phyloP scores from a whole-genome alignment of 805 yeast species.

The Myxozyma monticola region DNA sequence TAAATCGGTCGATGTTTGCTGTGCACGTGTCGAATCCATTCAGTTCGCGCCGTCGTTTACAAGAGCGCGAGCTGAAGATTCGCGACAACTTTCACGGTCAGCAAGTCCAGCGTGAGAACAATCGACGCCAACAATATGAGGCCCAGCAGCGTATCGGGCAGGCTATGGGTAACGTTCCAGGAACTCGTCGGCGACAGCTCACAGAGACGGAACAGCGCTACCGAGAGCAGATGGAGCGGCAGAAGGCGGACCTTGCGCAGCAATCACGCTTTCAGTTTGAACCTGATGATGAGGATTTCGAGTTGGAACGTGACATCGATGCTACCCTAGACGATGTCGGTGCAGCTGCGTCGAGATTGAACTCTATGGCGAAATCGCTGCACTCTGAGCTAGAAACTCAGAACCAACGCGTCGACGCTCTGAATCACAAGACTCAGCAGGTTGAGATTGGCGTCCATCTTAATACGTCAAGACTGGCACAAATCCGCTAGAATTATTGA shows the following conservation, averaged over 20 bases:
- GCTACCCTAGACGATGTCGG: constrained; percentile 77
- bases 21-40: constrained; percentile 85
- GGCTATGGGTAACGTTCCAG: constrained; percentile 40
- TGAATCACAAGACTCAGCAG: constrained; percentile 81
- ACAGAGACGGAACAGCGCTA: constrained; percentile 25
- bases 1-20: constrained; percentile 78
- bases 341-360: constrained; percentile 66
- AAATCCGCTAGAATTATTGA: constrained; percentile 52
- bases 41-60: constrained; percentile 72
- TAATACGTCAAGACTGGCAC: constrained; percentile 66
- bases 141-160: constrained; percentile 68
- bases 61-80: constrained; percentile 70
- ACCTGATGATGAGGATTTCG: constrained; percentile 90
- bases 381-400: constrained; percentile 79
- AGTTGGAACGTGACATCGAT: constrained; percentile 84
- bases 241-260: constrained; percentile 53
- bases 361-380: constrained; percentile 67
- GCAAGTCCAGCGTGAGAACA: constrained; percentile 60
- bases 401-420: constrained; percentile 66
- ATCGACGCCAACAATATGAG: constrained; percentile 57
- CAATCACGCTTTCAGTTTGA: constrained; percentile 78
- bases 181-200: constrained; percentile 24
- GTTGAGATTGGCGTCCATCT: constrained; percentile 81
- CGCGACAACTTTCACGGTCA: constrained; percentile 62
- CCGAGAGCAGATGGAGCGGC: constrained; percentile 47